Percentiles rank a stretch among this genome's conserved stretches.
Evolutionary conservation across 2,329 filamentous ascomycete genomes (phyloP).

Genomic region (Aspergillus ibericus): DNA sequence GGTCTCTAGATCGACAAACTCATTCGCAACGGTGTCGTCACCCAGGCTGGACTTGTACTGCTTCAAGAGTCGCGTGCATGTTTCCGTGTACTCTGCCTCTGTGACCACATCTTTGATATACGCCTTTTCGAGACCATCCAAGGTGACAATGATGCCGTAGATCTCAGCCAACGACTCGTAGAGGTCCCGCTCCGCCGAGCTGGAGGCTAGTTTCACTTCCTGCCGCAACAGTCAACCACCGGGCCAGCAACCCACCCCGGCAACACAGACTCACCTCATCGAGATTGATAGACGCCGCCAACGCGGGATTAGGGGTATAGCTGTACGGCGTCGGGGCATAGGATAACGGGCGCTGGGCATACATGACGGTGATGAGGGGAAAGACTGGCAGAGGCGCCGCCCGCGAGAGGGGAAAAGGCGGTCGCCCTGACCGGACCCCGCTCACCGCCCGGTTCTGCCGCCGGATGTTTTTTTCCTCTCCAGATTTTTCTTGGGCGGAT

Average conservation of each 20-base stretch:
- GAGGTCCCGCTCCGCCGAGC: constrained; percentile 82
- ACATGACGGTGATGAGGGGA: constrained; percentile 30
- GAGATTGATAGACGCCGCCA: constrained; percentile 87
- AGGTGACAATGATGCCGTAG: constrained; percentile 93
- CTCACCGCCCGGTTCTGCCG: constrained; percentile 31
- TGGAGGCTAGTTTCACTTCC: constrained; percentile 91
- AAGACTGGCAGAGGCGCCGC: constrained; percentile 2
- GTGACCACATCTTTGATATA: constrained; percentile 94
- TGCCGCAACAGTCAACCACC: constrained; percentile 42
- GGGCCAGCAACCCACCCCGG: constrained; percentile 10
- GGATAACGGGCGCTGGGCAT: constrained; percentile 60
- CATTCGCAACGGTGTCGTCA: constrained; percentile 84
- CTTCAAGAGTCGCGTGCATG: constrained; percentile 87
- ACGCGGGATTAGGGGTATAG: constrained; percentile 80
- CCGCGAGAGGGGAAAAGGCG: constrained; percentile 25
- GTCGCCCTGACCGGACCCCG: constrained; percentile 21
- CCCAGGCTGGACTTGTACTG: constrained; percentile 95
- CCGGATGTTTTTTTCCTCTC: constrained; percentile 31
- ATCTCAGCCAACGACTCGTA: constrained; percentile 96
- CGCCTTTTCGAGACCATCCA: constrained; percentile 93
- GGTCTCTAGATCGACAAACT: constrained; percentile 82
- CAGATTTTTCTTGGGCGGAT: constrained; percentile 10
- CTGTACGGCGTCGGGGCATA: constrained; percentile 90
- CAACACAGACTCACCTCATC: constrained; percentile 66
- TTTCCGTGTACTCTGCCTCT: constrained; percentile 92